Base-by-base conservation (phyloP, 2,329 filamentous ascomycete species). In the Colletotrichum musicola region DNA sequence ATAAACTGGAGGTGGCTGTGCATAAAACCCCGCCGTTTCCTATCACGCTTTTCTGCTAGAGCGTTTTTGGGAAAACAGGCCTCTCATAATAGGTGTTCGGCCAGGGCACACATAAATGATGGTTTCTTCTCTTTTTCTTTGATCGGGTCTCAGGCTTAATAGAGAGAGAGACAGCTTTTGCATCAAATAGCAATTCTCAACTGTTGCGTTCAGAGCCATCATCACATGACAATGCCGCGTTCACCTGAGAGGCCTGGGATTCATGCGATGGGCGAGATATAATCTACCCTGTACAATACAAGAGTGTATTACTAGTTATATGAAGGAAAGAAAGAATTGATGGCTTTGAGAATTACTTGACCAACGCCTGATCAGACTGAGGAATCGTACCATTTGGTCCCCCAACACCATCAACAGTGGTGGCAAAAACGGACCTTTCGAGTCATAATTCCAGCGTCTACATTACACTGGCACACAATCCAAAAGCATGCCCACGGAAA, bases 1-100 rank as follows among this genome's bases (percentile, higher is more conserved):
- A 72, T 89, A 84, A 81, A 70, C 53, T 47, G 46, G 40, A 35
- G 44, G 40, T 65, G 63, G 68, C 47, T 75, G 73, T 76, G 75
- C 71, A 76, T 75, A 76, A 73, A 59, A 59, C 46, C 56, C 66
- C 46, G 30, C 50, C 40, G 56, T 71, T 64, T 66, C 65, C 63
- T 56, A 63, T 62, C 58, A 66, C 16, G 18, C 25, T 55, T 59
- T 62, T 69, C 66, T 68, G 71, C 68, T 72, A 56, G 64, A 62
- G 59, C 73, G 61, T 73, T 72, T 73, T 74, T 61, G 13, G 57
- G 67, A 50, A 57, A 42, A 57, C 12, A n/a, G 56, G 47, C 47
- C 53, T 66, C 62, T 63, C 58, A 63, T 63, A 59, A 69, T 68
- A 42, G 67, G 63, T 69, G 63, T 68, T 59, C 53, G 64, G 57